Evolutionary conservation across 768 basidiomycete species (phyloP).

Genomic region (Naganishia kalamii): DNA sequence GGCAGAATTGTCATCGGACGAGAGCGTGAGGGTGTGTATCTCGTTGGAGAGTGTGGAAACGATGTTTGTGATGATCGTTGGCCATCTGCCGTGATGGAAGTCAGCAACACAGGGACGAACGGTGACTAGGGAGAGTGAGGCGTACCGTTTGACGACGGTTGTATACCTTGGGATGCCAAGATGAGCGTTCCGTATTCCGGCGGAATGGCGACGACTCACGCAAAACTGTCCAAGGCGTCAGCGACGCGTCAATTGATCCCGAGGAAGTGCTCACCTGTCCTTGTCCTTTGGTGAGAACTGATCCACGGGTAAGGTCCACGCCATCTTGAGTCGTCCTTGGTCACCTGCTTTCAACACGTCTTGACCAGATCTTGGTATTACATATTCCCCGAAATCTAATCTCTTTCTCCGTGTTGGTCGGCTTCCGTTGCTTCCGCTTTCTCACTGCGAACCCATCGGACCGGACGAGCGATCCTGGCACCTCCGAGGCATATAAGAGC

Average conservation of each 20-base stretch:
- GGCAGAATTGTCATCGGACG: no score
- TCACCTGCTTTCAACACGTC: no score
- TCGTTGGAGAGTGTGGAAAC: conserved; percentile 68
- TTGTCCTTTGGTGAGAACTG: conserved; percentile 43
- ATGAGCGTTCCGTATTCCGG: neutral
- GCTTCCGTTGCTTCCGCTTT: no score
- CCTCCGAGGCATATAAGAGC: no score
- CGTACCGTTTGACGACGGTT: conserved; percentile 35
- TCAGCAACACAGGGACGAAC: neutral
- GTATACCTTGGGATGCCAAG: conserved; percentile 27
- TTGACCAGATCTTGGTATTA: no score
- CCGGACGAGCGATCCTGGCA: no score
- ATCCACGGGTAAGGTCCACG: conserved; percentile 33
- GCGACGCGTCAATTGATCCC: neutral
- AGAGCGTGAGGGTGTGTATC: conserved; percentile 61
- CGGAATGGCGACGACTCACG: conserved; percentile 24
- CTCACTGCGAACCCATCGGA: no score
- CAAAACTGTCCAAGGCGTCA: conserved; percentile 28
- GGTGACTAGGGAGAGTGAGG: neutral
- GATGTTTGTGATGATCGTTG: conserved; percentile 68
- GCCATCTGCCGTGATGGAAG: conserved; percentile 52
- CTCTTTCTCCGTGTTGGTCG: no score
- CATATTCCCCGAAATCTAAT: no score
- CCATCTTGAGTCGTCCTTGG: neutral
- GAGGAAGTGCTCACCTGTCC: conserved; percentile 32